Percentiles rank a stretch among this genome's conserved stretches.
Evolutionary conservation across 2,329 filamentous ascomycete species (phyloP).

Genomic region (Fusarium chaquense): DNA sequence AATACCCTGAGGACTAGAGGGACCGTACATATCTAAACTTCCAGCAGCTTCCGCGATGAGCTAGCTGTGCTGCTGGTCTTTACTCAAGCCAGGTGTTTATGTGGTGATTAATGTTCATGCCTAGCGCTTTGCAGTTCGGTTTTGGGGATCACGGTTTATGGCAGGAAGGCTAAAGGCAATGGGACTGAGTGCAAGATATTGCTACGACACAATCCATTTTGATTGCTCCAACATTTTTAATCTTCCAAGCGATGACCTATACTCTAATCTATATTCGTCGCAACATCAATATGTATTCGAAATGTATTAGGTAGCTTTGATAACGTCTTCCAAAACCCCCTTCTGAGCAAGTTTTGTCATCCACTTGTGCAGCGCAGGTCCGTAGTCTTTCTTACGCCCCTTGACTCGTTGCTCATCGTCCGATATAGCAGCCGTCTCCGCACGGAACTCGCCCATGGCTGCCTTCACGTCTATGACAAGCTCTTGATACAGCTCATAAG

Average conservation of each 20-base stretch:
- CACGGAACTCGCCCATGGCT: constrained; percentile 60
- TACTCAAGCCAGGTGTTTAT: constrained; percentile 9
- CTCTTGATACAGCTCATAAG: constrained; percentile 54
- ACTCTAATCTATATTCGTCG: constrained; percentile 1
- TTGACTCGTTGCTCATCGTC: constrained; percentile 66
- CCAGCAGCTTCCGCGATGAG: not conserved
- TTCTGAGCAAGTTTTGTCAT: constrained; percentile 76
- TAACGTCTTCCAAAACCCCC: constrained; percentile 65
- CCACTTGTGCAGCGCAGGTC: constrained; percentile 76
- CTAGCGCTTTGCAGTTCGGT: not conserved
- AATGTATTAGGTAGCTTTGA: constrained; percentile 36
- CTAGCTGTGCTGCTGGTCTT: constrained; percentile 3
- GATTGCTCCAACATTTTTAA: constrained; percentile 3
- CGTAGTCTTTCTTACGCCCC: constrained; percentile 74
- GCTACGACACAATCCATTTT: constrained; percentile 10
- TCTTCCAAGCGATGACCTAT: not conserved
- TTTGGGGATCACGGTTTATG: not conserved
- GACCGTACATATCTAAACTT: not conserved
- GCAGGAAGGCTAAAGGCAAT: constrained; percentile 13
- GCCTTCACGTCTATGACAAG: constrained; percentile 57
- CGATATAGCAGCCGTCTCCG: constrained; percentile 60
- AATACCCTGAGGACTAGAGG: constrained; percentile 84
- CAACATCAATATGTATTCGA: not conserved
- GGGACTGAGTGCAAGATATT: not conserved
- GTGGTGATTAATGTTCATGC: not conserved